Evolutionary conservation across 768 basidiomycete genomes (phyloP), one percentile per base, ranked within the genome.

Genomic region (Cystobasidium onofrii): DNA sequence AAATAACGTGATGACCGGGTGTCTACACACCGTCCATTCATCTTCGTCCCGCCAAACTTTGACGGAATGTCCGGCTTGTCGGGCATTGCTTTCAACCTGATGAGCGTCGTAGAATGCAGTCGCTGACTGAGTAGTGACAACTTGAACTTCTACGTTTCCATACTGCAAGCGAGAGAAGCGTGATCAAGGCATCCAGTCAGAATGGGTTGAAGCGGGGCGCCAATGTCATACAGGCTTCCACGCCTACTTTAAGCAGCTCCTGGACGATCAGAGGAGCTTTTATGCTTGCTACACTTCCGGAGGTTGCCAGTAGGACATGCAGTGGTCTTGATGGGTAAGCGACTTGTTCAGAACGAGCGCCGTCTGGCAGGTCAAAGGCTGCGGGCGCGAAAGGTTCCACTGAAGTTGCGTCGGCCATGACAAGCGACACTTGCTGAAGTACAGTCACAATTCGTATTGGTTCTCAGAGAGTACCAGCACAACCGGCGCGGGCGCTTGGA

Each of bases 231-330:
- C n/a, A n/a, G n/a, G n/a, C n/a, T 0, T 25, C 7, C 43, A 23
- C 46, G 85, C 89, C 54, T 64, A 89, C 89, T 75, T 83, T 82
- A 52, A 89, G 83, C 34, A 98, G 84, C 76, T 89, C 89, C 33
- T 84, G 81, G 23, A 91, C 90, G 73, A 99, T 96, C 66, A 96
- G 84, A 2, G 94, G 92, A 0, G 88, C 88, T 79, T 97, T 98
- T 79, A 98, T 86, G 64, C 92, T 92, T 0, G 95, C 94, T 10
- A 99, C 95, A 78, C 91, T 93, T n/a, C 95, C 94, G 0, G 92
- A 91, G 0, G 90, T 88, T 74, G 97, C 87, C 44, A 98, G 84
- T 2, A 97, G 81, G 54, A 96, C 86, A 79, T 94, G 81, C 23
- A 81, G 69, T 4, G 62, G 60, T 27, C 79, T 76, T 23, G 60